Evolutionary conservation across 345 rosid species (phyloP).

Genomic region (Citrus hindsii): DNA sequence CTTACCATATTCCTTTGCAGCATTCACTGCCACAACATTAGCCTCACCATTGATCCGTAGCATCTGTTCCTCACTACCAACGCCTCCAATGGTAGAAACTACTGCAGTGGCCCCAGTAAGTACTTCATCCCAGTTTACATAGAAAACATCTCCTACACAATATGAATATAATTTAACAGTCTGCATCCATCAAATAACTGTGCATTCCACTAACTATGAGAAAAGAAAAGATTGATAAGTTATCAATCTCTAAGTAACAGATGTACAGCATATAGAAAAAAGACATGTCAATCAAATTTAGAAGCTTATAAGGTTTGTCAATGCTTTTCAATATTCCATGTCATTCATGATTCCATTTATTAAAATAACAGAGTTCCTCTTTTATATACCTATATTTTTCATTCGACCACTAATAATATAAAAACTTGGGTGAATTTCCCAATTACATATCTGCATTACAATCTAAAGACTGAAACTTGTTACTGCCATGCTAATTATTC

Average conservation of each 20-base stretch:
- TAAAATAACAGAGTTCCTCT: neutral
- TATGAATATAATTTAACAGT: conserved; percentile 2
- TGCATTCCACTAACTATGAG: neutral
- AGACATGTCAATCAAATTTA: neutral
- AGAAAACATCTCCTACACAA: conserved; percentile 84
- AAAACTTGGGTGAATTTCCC: neutral
- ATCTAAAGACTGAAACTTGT: neutral
- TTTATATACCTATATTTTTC: neutral
- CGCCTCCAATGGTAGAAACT: conserved; percentile 89
- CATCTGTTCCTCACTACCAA: conserved; percentile 93
- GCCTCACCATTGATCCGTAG: conserved; percentile 88
- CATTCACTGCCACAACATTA: conserved; percentile 70
- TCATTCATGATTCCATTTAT: neutral
- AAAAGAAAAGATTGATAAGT: neutral
- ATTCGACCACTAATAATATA: neutral
- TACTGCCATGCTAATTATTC: neutral
- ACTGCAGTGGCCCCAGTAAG: conserved; percentile 85
- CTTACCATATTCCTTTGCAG: conserved; percentile 80
- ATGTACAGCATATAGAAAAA: neutral
- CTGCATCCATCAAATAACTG: neutral
- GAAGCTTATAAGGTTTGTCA: neutral
- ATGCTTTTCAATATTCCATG: neutral
- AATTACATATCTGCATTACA: neutral
- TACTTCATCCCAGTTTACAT: conserved; percentile 92
- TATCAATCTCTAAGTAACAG: neutral